Evolutionary conservation across 345 rosid species (phyloP).

Genomic region (Citrus inodora): DNA sequence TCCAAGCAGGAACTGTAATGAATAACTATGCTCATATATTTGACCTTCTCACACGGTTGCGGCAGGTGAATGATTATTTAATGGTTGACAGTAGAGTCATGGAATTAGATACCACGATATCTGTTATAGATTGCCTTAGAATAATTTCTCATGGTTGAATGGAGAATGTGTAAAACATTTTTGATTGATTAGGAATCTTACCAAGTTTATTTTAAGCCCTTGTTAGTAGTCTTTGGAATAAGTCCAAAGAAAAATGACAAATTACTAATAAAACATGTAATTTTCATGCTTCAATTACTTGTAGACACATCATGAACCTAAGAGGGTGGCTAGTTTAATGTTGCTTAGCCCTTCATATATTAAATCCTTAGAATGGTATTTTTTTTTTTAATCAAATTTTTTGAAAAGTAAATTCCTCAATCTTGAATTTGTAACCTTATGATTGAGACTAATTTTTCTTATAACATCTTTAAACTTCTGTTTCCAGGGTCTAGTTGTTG

Average conservation of each 20-base stretch:
- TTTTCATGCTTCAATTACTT: not conserved
- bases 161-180: not conserved
- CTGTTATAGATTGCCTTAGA: not conserved
- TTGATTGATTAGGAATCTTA: not conserved
- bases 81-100: not conserved
- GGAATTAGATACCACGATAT: not conserved
- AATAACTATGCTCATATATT: slow-evolving; percentile 96
- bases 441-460: not conserved
- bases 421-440: not conserved
- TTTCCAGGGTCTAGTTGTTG: not conserved
- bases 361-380: not conserved
- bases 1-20: slow-evolving; percentile 79
- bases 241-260: not conserved
- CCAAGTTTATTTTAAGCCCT: not conserved
- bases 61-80: slow-evolving; percentile 55
- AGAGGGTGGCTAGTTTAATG: not conserved
- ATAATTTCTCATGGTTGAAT: not conserved
- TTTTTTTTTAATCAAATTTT: not conserved
- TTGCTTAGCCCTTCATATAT: not conserved
- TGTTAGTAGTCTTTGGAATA: not conserved
- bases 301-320: not conserved
- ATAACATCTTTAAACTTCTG: not conserved
- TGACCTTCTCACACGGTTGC: slow-evolving; percentile 93
- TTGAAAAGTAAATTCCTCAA: no score
- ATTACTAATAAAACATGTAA: not conserved